These are phyloP conservation scores for Zizania latifolia DNA, from an alignment of 176 grass and related monocot species.

Conservation along the genomic window DNA sequence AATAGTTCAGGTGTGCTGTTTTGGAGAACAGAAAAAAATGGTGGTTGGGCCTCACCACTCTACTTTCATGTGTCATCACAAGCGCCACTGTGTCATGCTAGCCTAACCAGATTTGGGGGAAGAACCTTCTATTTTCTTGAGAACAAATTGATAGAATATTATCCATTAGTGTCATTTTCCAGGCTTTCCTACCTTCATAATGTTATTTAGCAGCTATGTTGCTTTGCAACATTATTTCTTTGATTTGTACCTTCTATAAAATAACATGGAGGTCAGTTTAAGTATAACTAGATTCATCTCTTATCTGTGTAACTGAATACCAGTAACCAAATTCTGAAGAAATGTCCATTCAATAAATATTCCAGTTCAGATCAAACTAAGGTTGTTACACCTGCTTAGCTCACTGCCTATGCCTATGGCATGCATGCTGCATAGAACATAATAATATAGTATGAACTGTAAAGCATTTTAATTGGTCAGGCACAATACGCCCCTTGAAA, in stretches of 20 bases:
- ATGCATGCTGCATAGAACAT: not conserved
- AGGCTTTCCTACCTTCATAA: too few species aligned
- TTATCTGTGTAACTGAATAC: not conserved
- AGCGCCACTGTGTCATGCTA: too few species aligned
- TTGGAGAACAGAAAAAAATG: too few species aligned
- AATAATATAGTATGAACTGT: not conserved
- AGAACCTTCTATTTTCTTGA: too few species aligned
- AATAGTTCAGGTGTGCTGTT: not conserved
- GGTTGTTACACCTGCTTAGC: not conserved
- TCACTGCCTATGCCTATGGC: not conserved
- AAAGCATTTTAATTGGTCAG: not conserved
- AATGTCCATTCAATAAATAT: not conserved
- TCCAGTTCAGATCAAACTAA: not conserved
- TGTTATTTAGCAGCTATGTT: too few species aligned
- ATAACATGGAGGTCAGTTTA: not conserved
- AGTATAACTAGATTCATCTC: not conserved
- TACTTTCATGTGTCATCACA: too few species aligned
- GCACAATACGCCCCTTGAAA: conserved; percentile 67
- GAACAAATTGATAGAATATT: too few species aligned
- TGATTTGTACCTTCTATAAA: not conserved
- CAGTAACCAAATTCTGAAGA: not conserved
- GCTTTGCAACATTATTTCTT: too few species aligned
- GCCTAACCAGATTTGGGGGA: too few species aligned
- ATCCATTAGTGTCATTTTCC: too few species aligned
- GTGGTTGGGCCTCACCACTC: too few species aligned